phyloP scores from a whole-genome alignment of 495 filamentous ascomycete genomes.

The Clavariopsis aquatica region DNA sequence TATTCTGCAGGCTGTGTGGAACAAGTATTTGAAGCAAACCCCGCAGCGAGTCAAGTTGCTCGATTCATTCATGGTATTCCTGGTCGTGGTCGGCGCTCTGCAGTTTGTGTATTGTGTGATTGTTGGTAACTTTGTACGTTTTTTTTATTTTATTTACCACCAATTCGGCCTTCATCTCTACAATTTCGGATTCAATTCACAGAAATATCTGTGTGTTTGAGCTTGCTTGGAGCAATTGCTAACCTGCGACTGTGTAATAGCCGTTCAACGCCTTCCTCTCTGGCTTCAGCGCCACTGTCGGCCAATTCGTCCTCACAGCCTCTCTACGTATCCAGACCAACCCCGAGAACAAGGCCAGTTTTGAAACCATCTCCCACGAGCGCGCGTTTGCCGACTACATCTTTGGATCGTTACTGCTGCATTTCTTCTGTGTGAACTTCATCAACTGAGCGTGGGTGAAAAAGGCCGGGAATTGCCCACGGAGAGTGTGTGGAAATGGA shows the following conservation, averaged over 20 bases:
- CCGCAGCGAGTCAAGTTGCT: slow-evolving; percentile 90
- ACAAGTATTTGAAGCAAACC: slow-evolving; percentile 74
- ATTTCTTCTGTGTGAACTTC: slow-evolving; percentile 99
- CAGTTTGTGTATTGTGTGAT: slow-evolving; percentile 94
- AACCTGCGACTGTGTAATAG: slow-evolving; percentile 48
- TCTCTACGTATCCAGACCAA: slow-evolving; percentile 89
- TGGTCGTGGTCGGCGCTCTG: slow-evolving; percentile 79
- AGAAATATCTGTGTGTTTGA: too few species aligned
- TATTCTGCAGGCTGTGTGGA: slow-evolving; percentile 60
- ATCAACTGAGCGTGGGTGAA: slow-evolving; percentile 78
- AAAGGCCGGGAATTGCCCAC: too few species aligned
- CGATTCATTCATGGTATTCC: slow-evolving; percentile 88
- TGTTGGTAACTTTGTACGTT: slow-evolving; percentile 91
- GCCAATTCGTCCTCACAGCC: slow-evolving; percentile 95
- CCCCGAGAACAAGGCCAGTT: slow-evolving; percentile 69
- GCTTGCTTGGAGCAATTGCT: slow-evolving; percentile 7
- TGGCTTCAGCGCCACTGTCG: slow-evolving; percentile 91
- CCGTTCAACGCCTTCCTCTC: slow-evolving; percentile 98
- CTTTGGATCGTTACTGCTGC: slow-evolving; percentile 89
- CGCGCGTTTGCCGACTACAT: slow-evolving; percentile 96
- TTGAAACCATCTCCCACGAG: slow-evolving; percentile 67
- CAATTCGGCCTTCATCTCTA: too few species aligned
- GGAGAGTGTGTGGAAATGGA: too few species aligned
- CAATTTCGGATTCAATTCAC: too few species aligned
- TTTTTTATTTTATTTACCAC: slow-evolving; percentile 1